phyloP scores from a whole-genome alignment of 345 rosid genomes.

The Citrus unshiu region DNA sequence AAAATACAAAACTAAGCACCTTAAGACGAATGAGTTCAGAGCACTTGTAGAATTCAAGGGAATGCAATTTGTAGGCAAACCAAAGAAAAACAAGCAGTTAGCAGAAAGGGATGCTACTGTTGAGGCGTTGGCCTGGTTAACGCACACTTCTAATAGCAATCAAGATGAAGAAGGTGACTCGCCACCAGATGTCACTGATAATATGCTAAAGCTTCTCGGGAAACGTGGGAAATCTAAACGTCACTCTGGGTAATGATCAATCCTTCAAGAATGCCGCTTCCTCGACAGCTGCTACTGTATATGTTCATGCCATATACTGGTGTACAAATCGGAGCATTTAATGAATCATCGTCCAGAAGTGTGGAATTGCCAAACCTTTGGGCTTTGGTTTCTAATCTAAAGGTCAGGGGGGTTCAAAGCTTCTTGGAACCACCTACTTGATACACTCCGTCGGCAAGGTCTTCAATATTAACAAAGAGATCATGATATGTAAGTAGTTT shows the following conservation, averaged over 20 bases:
- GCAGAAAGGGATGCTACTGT: slow-evolving; percentile 97
- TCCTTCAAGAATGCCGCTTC: neutral
- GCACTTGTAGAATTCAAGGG: slow-evolving; percentile 96
- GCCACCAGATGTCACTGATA: slow-evolving; percentile 80
- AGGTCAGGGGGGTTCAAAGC: neutral
- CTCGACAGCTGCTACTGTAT: neutral
- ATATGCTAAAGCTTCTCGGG: slow-evolving; percentile 94
- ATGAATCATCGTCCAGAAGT: neutral
- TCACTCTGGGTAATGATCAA: slow-evolving; percentile 3
- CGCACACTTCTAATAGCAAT: slow-evolving; percentile 60
- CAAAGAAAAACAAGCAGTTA: slow-evolving; percentile 83
- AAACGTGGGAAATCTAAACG: slow-evolving; percentile 59
- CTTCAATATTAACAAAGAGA: neutral
- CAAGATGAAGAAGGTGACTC: slow-evolving; percentile 41
- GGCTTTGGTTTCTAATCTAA: too few species aligned
- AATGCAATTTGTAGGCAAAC: slow-evolving; percentile 96
- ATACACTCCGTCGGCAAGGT: neutral
- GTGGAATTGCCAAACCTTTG: neutral
- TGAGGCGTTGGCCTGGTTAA: slow-evolving; percentile 96
- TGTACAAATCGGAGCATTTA: neutral
- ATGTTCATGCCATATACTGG: too few species aligned
- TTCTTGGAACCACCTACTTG: neutral
- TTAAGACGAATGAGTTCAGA: slow-evolving; percentile 87
- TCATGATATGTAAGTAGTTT: neutral
- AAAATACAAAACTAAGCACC: slow-evolving; percentile 90